Conservation (phyloP, 73 alveolate species). For the Tetrahymena elliotti region DNA sequence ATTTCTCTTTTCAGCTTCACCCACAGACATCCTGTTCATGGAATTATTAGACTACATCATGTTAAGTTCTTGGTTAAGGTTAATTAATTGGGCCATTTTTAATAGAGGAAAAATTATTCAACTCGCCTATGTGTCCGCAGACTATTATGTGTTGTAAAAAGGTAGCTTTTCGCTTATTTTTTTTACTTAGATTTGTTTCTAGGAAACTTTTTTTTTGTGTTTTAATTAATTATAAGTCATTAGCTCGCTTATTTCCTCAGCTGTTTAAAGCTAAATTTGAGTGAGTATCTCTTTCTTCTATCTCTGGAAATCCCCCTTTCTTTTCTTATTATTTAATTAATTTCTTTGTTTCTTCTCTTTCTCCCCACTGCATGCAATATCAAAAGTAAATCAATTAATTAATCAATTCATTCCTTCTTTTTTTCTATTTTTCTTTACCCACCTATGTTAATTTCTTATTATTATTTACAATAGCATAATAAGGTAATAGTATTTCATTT, state of each 20-base stretch:
- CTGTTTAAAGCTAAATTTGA: neutral
- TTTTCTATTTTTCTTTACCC: neutral
- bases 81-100: neutral
- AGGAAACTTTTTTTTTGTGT: neutral
- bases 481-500: neutral
- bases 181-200: neutral
- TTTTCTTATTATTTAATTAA: neutral
- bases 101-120: neutral
- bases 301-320: neutral
- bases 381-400: too few species aligned
- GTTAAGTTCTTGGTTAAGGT: neutral
- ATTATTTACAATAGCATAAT: neutral
- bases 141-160: neutral
- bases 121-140: constrained; percentile 3
- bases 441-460: neutral
- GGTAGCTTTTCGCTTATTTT: neutral
- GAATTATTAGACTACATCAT: neutral
- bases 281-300: neutral
- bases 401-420: neutral
- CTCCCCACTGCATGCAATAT: neutral
- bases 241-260: neutral
- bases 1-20: neutral
- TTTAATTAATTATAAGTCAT: neutral
- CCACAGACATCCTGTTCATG: constrained; percentile 1
- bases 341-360: neutral